Evolutionary conservation across 2,329 filamentous ascomycete species (phyloP).

Genomic region (Purpureocillium takamizusanense): DNA sequence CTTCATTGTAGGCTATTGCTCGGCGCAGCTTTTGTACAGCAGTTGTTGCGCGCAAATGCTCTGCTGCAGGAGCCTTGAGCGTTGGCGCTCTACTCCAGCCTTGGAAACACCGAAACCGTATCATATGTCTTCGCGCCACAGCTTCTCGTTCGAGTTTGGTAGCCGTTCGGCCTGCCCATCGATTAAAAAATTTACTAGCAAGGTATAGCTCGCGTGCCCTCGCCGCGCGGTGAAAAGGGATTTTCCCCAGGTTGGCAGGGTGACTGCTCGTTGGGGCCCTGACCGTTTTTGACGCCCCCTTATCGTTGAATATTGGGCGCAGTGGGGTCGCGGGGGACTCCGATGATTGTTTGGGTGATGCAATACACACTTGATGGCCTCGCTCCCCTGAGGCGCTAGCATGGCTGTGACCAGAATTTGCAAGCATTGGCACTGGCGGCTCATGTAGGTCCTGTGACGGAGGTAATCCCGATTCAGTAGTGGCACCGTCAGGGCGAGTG

Average conservation of each 20-base stretch:
- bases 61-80: constrained; percentile 16
- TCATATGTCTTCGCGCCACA: constrained; percentile 59
- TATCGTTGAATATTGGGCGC: too few relatives aligned
- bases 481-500: too few relatives aligned
- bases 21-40: constrained; percentile 25
- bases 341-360: too few relatives aligned
- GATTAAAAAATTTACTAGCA: constrained; percentile 26
- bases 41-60: constrained; percentile 19
- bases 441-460: too few relatives aligned
- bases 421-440: too few relatives aligned
- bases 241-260: neutral
- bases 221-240: constrained; percentile 40
- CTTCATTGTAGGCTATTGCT: constrained; percentile 15
- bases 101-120: constrained; percentile 42
- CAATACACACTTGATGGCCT: too few relatives aligned
- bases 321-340: too few relatives aligned
- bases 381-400: too few relatives aligned
- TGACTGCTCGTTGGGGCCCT: too few relatives aligned
- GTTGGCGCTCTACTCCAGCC: constrained; percentile 24
- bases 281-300: too few relatives aligned
- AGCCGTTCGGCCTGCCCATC: constrained; percentile 56
- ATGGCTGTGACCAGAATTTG: too few relatives aligned
- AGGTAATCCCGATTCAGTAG: too few relatives aligned
- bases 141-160: constrained; percentile 59
- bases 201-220: constrained; percentile 59